phyloP scores from a whole-genome alignment of 306 rosid genomes.

The Fragaria nilgerrensis region DNA sequence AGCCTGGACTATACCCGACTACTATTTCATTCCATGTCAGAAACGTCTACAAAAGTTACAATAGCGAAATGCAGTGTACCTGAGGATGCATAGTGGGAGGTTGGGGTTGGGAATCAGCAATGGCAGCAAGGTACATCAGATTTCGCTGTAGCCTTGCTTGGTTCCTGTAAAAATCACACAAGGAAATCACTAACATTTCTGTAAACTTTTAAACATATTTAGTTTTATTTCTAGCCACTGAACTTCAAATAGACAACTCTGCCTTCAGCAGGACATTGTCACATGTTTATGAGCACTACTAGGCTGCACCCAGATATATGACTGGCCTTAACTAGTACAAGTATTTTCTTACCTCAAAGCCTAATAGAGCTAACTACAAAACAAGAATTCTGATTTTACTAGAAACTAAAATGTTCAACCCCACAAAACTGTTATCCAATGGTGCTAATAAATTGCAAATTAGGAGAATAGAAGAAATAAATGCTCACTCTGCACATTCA shows the following conservation, averaged over 20 bases:
- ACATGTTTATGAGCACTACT: background rate
- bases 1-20: background rate
- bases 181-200: background rate
- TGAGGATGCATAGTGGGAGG: conserved; percentile 80
- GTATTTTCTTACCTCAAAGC: background rate
- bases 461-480: conserved; percentile 12
- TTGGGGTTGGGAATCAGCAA: conserved; percentile 99
- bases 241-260: background rate
- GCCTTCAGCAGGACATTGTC: background rate
- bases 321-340: background rate
- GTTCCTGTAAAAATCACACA: conserved; percentile 49
- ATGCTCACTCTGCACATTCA: conserved; percentile 97
- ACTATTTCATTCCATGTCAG: background rate
- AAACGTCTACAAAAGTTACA: background rate
- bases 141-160: conserved; percentile 96
- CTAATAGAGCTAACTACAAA: background rate
- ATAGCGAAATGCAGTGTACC: conserved; percentile 40
- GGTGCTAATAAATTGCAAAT: background rate
- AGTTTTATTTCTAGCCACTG: background rate
- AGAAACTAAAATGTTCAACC: background rate
- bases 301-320: background rate
- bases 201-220: background rate
- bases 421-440: background rate
- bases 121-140: conserved; percentile 98
- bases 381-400: background rate